Evolutionary conservation across 306 rosid species (phyloP).

Genomic region (Trifolium repens): DNA sequence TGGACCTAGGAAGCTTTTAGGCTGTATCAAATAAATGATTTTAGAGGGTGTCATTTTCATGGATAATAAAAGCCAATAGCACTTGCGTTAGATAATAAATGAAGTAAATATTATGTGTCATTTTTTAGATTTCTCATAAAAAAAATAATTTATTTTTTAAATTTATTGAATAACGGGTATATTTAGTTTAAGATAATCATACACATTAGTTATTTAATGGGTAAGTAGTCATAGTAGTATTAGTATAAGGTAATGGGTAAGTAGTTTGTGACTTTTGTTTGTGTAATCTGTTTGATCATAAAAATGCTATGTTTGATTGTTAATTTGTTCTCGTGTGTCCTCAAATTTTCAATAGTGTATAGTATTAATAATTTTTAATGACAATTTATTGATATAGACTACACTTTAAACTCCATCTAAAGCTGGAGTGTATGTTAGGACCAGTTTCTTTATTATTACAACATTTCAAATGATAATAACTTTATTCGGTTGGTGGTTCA

Average conservation of each 20-base stretch:
- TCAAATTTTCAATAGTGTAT: not conserved
- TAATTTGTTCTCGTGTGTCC: slow-evolving; percentile 21
- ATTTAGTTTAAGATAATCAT: too few relatives aligned
- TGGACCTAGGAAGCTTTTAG: slow-evolving; percentile 36
- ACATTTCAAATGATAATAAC: not conserved
- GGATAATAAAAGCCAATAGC: slow-evolving; percentile 17
- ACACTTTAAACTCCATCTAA: not conserved
- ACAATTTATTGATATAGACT: not conserved
- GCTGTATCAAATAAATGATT: slow-evolving; percentile 37
- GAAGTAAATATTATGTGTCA: not conserved
- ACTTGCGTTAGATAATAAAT: not conserved
- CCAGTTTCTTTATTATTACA: not conserved
- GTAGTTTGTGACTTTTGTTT: not conserved
- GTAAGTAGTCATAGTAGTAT: too few relatives aligned
- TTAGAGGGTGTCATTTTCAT: slow-evolving; percentile 42
- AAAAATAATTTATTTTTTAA: too few relatives aligned
- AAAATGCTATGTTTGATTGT: slow-evolving; percentile 28
- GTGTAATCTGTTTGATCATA: slow-evolving; percentile 10
- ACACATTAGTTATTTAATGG: too few relatives aligned
- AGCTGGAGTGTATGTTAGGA: slow-evolving; percentile 7
- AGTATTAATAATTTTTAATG: not conserved
- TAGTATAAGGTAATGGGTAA: not conserved
- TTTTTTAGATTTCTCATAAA: too few relatives aligned
- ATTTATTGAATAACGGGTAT: too few relatives aligned
- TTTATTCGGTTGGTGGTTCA: slow-evolving; percentile 12